phyloP scores from a whole-genome alignment of 345 rosid species.

The Eutrema japonicum region DNA sequence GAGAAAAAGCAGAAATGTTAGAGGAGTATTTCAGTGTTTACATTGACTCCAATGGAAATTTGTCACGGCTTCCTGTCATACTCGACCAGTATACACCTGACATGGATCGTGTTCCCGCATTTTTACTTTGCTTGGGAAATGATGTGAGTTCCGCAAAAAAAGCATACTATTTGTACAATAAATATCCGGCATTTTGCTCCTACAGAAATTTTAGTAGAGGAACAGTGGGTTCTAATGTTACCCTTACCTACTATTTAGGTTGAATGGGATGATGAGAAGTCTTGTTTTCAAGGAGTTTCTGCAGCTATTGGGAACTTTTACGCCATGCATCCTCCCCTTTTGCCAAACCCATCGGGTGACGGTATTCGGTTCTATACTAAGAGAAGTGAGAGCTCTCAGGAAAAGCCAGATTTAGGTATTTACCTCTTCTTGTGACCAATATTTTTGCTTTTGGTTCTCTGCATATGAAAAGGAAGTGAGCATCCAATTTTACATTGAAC shows the following conservation, averaged over 20 bases:
- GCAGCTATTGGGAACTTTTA: slow-evolving; percentile 91
- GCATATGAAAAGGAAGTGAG: slow-evolving; percentile 12
- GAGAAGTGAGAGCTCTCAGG: slow-evolving; percentile 46
- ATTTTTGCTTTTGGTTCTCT: background rate
- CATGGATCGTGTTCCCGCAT: slow-evolving; percentile 96
- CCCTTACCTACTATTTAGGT: slow-evolving; percentile 52
- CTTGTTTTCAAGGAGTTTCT: slow-evolving; percentile 81
- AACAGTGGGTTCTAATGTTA: slow-evolving; percentile 30
- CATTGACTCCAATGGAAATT: slow-evolving; percentile 66
- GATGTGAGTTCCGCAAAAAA: slow-evolving; percentile 63
- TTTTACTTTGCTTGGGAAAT: slow-evolving; percentile 87
- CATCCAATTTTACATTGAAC: slow-evolving; percentile 24
- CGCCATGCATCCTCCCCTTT: slow-evolving; percentile 86
- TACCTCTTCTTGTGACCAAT: slow-evolving; percentile 14
- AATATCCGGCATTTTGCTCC: slow-evolving; percentile 8
- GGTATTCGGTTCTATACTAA: slow-evolving; percentile 66
- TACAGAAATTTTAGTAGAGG: slow-evolving; percentile 8
- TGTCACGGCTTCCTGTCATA: slow-evolving; percentile 86
- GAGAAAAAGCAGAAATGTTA: slow-evolving; percentile 74
- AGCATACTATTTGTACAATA: background rate
- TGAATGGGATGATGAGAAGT: slow-evolving; percentile 88
- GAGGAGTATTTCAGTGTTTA: slow-evolving; percentile 81
- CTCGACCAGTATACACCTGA: slow-evolving; percentile 95
- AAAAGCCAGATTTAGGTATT: slow-evolving; percentile 50
- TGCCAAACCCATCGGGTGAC: slow-evolving; percentile 86